Base-by-base conservation (phyloP, 2,329 filamentous ascomycete genomes). In the Seiridium cupressi region DNA sequence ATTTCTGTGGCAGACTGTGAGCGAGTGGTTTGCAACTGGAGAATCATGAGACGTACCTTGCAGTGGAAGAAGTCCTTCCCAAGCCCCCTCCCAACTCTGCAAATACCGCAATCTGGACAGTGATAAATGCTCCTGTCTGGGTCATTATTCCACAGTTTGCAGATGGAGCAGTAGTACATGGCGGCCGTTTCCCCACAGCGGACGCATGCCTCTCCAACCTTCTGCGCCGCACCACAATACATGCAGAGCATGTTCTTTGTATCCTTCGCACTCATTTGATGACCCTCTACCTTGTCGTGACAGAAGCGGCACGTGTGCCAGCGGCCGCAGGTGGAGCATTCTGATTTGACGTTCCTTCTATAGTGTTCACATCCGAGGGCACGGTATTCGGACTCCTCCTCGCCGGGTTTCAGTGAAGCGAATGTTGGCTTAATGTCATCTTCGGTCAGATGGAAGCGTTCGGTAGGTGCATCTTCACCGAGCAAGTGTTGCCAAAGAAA, bases 41-140 rank as follows among this genome's bases (percentile, higher is more conserved):
- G 11, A 5, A 48, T 31, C 34, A 7, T 46, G 34, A 34, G 34
- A 67, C 77, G 73, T 78, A 94, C 92, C 85, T 97, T 96, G 89
- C 95, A 99, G 75, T 99, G 95, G 70, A 96, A 93, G 73, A 96
- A 99, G 72, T 99, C 95, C 72, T 97, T 98, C 3, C 95, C 94
- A 36, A 99, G 79, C 1, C 95, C 95, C 73, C 92, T 86, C 1
- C 95, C 95, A 60, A 93, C 89, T 61, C 95, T 86, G 72, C 95
- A 99, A 62, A 99, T 97, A 4, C 95, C 95, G 74, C 95, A 99
- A 70, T 98, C 95, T 69, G 88, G 85, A 74, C 95, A 99, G 73
- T 99, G 95, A 72, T 99, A 99, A 60, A 98, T 97, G 65, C 89
- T 90, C 74, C 96, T 97, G 65, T 87, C 89, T 58, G 88, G 86